These are phyloP conservation scores for Scedosporium minutisporum DNA, from an alignment of 2,329 filamentous ascomycete species.

Conservation along the genomic window DNA sequence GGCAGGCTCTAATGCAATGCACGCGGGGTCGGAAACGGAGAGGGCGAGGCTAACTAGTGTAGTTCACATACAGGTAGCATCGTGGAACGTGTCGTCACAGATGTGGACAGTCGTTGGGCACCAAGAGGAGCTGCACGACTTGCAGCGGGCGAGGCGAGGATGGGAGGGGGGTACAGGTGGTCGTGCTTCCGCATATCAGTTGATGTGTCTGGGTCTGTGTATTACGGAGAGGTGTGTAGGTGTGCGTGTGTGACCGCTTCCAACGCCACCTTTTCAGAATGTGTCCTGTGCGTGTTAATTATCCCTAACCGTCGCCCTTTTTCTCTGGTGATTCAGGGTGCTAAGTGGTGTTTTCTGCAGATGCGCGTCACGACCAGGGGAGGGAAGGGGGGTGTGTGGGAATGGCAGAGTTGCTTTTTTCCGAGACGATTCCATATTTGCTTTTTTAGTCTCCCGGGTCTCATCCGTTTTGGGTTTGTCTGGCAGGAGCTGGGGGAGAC, in stretches of 20 bases:
- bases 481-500: background rate
- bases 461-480: background rate
- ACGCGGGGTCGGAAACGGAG: background rate
- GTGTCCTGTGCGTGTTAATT: background rate
- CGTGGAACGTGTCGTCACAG: background rate
- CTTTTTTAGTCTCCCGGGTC: background rate
- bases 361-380: background rate
- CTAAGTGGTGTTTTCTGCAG: background rate
- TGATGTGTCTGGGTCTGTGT: background rate
- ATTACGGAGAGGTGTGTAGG: background rate
- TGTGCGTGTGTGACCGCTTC: background rate
- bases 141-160: background rate
- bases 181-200: background rate
- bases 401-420: background rate
- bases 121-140: background rate
- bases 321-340: background rate
- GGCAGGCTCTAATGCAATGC: background rate
- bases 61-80: background rate
- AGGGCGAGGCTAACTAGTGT: background rate
- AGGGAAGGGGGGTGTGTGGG: background rate
- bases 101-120: slow-evolving; percentile 1
- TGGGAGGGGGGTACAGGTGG: background rate
- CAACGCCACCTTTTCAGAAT: background rate
- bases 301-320: background rate
- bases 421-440: background rate